Percentiles rank a stretch among this genome's conserved stretches.
Conservation (phyloP, 2,329 filamentous ascomycete genomes). For the Fusarium sp. region DNA sequence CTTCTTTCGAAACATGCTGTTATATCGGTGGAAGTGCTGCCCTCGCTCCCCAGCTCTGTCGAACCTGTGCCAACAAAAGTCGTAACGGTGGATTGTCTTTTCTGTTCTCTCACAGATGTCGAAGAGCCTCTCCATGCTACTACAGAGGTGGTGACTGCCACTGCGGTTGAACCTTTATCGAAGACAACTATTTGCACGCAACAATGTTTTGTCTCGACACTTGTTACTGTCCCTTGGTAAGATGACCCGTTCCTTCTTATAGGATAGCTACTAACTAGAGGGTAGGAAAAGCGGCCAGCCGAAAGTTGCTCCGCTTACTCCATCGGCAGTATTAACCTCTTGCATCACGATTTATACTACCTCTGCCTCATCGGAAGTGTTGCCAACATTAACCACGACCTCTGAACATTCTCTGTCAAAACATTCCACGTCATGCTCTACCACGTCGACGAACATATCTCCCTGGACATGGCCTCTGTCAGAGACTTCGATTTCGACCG, state of each 20-base stretch:
- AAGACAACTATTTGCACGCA: conserved; percentile 44
- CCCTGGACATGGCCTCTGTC: conserved; percentile 27
- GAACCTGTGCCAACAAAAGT: conserved; percentile 20
- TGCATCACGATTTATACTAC: conserved; percentile 43
- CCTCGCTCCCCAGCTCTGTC: conserved; percentile 15
- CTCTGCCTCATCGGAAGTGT: conserved; percentile 10
- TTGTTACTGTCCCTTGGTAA: conserved; percentile 43
- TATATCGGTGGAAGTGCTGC: conserved; percentile 27
- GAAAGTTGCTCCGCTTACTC: conserved; percentile 14
- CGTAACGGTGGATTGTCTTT: conserved; percentile 40
- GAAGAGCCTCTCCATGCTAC: conserved; percentile 4
- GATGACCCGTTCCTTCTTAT: background rate
- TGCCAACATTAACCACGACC: conserved; percentile 4
- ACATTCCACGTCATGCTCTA: conserved; percentile 22
- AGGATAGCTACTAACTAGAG: conserved; percentile 1
- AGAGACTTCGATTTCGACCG: conserved; percentile 9
- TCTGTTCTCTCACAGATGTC: conserved; percentile 26
- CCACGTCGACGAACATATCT: conserved; percentile 4
- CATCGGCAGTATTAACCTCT: conserved; percentile 30
- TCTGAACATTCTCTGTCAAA: conserved; percentile 6
- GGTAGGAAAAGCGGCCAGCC: conserved; percentile 32
- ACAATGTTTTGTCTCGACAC: conserved; percentile 39
- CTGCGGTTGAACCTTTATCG: background rate
- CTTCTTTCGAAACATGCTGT: conserved; percentile 18
- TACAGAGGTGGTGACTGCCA: conserved; percentile 8